Base-by-base conservation (phyloP, 768 basidiomycete genomes). In the Ephemerocybe angulata region DNA sequence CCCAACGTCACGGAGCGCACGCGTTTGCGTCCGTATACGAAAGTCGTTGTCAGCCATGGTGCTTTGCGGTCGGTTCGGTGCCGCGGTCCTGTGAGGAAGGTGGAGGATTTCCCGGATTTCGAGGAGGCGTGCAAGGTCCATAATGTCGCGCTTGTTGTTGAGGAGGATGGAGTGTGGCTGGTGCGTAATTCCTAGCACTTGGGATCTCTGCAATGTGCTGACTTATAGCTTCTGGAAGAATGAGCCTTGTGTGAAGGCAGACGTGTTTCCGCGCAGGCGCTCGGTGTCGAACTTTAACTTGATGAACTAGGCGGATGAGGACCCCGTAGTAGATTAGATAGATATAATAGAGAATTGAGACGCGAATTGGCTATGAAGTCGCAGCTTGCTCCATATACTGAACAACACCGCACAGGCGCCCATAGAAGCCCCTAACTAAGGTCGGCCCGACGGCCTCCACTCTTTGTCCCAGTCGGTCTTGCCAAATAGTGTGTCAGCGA, bases 401-500 rank as follows among this genome's bases (percentile, higher is more conserved):
- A n/a, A n/a, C n/a, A n/a, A n/a, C n/a, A n/a, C n/a, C n/a, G n/a
- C n/a, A n/a, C n/a, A n/a, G n/a, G n/a, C n/a, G n/a, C n/a, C n/a
- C n/a, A n/a, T n/a, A n/a, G n/a, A n/a, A n/a, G n/a, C n/a, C n/a
- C n/a, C n/a, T n/a, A n/a, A n/a, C n/a, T n/a, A n/a, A n/a, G n/a
- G n/a, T n/a, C n/a, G n/a, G n/a, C n/a, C n/a, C n/a, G n/a, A n/a
- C 33, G 17, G 33, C 33, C 33, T 17, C 8, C 8, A 35, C 15
- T 6, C 28, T 29, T 49, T 49, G 30, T 12, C 11, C 29, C 28
- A 49, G 2, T 21, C 5, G 27, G 24, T 11, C 17, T 3, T 30
- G 47, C 47, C 47, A 49, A 49, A 49, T 21, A 49, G 28, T 49
- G 28, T 28, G 44, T 49, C 47, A 49, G 47, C 47, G 29, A 49